Percentiles rank a stretch among this genome's conserved stretches.
These are phyloP conservation scores for Taphrina confusa DNA, from an alignment of 1,139 yeast genomes.

Conservation along the genomic window DNA sequence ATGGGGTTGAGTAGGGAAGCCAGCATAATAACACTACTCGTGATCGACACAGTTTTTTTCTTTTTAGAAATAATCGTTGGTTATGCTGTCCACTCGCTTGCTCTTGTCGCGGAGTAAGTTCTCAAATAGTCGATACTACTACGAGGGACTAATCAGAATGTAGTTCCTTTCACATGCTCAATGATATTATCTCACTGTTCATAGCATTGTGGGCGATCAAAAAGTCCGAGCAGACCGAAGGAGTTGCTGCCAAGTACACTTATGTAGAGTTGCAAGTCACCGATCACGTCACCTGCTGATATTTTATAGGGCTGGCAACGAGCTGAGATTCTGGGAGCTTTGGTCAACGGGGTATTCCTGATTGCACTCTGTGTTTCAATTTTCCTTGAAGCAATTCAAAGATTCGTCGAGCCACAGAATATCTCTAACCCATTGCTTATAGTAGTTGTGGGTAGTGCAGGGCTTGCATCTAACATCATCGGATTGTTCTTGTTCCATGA, in stretches of 20 bases:
- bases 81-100: slow-evolving; percentile 41
- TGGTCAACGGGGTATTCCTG: slow-evolving; percentile 87
- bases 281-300: not conserved
- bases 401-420: slow-evolving; percentile 77
- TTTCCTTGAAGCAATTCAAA: slow-evolving; percentile 86
- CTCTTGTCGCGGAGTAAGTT: slow-evolving; percentile 37
- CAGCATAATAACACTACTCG: slow-evolving; percentile 74
- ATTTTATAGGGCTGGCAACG: slow-evolving; percentile 82
- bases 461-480: slow-evolving; percentile 74
- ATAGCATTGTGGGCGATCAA: slow-evolving; percentile 97
- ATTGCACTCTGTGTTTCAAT: slow-evolving; percentile 91
- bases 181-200: slow-evolving; percentile 83
- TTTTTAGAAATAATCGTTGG: slow-evolving; percentile 77
- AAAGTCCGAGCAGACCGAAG: slow-evolving; percentile 67
- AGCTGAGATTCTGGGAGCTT: slow-evolving; percentile 86
- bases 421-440: slow-evolving; percentile 79
- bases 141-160: slow-evolving; percentile 55
- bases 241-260: slow-evolving; percentile 72
- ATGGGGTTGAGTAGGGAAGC: slow-evolving; percentile 53
- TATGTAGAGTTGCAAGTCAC: slow-evolving; percentile 68
- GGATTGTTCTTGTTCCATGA: slow-evolving; percentile 90
- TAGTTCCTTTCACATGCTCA: slow-evolving; percentile 87
- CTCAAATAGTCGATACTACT: no score
- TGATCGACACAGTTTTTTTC: slow-evolving; percentile 79
- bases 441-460: slow-evolving; percentile 77